Evolutionary conservation across 805 yeast genomes (phyloP).

Genomic region (Candida ovalis): DNA sequence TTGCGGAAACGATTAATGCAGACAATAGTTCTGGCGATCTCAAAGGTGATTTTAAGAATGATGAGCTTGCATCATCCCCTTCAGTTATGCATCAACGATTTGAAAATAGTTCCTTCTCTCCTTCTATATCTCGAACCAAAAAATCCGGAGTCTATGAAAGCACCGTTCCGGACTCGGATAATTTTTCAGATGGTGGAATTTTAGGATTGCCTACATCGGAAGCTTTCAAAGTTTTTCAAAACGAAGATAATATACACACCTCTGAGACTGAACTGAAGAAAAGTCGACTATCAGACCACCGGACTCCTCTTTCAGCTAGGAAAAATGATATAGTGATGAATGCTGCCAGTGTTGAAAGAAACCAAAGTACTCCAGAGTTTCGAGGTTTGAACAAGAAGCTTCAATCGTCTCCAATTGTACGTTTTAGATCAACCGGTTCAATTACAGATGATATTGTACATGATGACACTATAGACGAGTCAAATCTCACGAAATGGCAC

Average conservation of each 20-base stretch:
- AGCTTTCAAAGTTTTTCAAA: constrained; percentile 1
- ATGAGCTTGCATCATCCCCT: not conserved
- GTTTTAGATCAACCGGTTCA: too few species aligned
- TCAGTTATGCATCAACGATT: too few species aligned
- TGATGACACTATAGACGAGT: not conserved
- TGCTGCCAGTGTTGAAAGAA: constrained; percentile 11
- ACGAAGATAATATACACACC: not conserved
- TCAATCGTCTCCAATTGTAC: not conserved
- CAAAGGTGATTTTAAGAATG: not conserved
- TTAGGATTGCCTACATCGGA: constrained; percentile 3
- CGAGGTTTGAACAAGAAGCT: not conserved
- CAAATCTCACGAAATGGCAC: constrained; percentile 18
- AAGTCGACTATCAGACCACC: not conserved
- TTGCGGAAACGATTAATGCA: too few species aligned
- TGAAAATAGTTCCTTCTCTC: not conserved
- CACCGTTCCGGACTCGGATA: not conserved
- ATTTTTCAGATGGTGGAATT: not conserved
- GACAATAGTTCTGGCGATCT: not conserved
- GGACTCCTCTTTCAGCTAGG: not conserved
- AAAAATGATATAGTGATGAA: not conserved
- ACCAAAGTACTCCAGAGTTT: constrained; percentile 20
- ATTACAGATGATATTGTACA: not conserved
- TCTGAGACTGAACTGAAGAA: not conserved
- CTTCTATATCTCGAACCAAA: not conserved
- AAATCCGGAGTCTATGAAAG: constrained; percentile 1